Evolutionary conservation across 495 filamentous ascomycete genomes (phyloP).

Genomic region (Lophium mytilinum): DNA sequence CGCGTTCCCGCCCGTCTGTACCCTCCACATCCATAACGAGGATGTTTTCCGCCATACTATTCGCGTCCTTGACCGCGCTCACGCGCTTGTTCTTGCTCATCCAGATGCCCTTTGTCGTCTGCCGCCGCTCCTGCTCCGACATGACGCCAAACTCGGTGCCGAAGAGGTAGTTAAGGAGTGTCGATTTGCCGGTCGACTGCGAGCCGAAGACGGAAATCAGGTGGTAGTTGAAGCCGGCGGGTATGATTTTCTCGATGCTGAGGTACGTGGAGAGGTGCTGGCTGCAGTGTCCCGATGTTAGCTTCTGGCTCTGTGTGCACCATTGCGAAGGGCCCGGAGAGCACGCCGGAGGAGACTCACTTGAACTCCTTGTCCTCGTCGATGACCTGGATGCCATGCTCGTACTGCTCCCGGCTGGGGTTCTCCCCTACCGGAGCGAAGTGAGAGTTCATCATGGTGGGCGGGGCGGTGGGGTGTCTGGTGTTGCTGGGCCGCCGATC

Average conservation of each 20-base stretch:
- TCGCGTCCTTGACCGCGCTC: constrained; percentile 27
- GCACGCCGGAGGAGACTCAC: constrained; percentile 43
- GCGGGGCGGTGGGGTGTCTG: constrained; percentile 40
- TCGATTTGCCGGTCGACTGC: constrained; percentile 97
- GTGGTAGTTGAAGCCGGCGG: constrained; percentile 95
- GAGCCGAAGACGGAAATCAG: constrained; percentile 97
- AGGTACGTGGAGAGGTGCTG: constrained; percentile 76
- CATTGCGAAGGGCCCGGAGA: constrained; percentile 1
- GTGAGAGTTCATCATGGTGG: constrained; percentile 74
- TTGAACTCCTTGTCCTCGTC: constrained; percentile 95
- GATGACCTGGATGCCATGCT: constrained; percentile 93
- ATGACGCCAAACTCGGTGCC: constrained; percentile 95
- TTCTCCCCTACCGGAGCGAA: constrained; percentile 70
- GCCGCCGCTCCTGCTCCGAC: constrained; percentile 79
- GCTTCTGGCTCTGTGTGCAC: background rate
- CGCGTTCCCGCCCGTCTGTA: constrained; percentile 91
- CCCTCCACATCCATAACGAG: constrained; percentile 99
- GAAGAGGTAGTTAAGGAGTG: constrained; percentile 90
- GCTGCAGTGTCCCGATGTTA: constrained; percentile 39
- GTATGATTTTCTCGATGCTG: constrained; percentile 63
- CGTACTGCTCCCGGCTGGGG: constrained; percentile 60
- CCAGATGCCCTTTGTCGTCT: constrained; percentile 99
- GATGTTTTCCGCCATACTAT: constrained; percentile 87
- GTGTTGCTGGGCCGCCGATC: constrained; percentile 17
- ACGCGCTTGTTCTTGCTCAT: constrained; percentile 87